Conservation (phyloP, 2,329 filamentous ascomycete species). For the Verruconis gallopava region DNA sequence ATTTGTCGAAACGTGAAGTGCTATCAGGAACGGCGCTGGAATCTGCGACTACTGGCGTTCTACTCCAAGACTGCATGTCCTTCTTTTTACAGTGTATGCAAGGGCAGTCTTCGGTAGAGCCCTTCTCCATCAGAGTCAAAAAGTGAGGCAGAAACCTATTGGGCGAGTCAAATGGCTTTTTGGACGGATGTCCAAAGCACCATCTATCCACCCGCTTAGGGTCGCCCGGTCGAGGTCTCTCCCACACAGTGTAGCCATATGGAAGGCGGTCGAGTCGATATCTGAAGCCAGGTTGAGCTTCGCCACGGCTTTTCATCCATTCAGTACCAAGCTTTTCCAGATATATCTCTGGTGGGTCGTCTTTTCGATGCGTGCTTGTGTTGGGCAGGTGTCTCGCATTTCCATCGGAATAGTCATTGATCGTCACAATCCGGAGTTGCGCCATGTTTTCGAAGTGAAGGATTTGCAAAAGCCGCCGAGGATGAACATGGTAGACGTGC, state of each 20-base stretch:
- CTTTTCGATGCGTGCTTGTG: constrained; percentile 20
- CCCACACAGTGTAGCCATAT: constrained; percentile 39
- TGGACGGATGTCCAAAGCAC: constrained; percentile 43
- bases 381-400: constrained; percentile 26
- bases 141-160: constrained; percentile 46
- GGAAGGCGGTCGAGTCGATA: constrained; percentile 43
- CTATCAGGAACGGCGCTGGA: neutral
- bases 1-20: neutral
- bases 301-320: constrained; percentile 35
- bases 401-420: constrained; percentile 20
- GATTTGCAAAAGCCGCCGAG: no score
- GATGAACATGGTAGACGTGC: no score
- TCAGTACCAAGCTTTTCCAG: constrained; percentile 32
- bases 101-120: constrained; percentile 28
- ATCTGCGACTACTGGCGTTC: neutral
- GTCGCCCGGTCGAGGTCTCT: constrained; percentile 32
- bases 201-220: constrained; percentile 37
- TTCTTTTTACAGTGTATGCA: constrained; percentile 34
- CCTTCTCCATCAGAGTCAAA: constrained; percentile 39
- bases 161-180: constrained; percentile 39
- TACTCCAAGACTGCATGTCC: neutral
- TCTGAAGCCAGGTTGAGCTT: constrained; percentile 22
- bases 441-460: no score
- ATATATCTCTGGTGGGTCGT: constrained; percentile 31
- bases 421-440: neutral